Conservation (phyloP, 805 yeast genomes). For the Priceomyces melissophilus region DNA sequence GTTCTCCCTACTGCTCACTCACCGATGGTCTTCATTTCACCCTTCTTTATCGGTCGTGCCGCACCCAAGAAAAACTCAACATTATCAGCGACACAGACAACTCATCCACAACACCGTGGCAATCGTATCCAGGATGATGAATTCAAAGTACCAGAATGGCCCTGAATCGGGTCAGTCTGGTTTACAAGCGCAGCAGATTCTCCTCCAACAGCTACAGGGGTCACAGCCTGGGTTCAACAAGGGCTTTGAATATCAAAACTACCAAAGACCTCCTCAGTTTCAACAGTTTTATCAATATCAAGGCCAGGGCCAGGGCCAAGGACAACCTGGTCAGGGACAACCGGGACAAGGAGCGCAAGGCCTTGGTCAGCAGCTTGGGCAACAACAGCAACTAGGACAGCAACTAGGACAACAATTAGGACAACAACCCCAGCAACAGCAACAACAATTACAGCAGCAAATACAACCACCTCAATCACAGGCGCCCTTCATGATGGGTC, state of each 20-base stretch:
- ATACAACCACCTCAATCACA: slow-evolving; percentile 16
- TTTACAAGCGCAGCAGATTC: slow-evolving; percentile 41
- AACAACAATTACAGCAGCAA: slow-evolving; percentile 18
- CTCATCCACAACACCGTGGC: too few species aligned
- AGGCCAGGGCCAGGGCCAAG: slow-evolving; percentile 20
- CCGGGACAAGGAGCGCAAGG: slow-evolving; percentile 11
- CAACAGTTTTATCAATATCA: slow-evolving; percentile 6
- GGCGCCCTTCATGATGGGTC: slow-evolving; percentile 12
- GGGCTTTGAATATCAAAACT: slow-evolving; percentile 14
- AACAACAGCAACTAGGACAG: slow-evolving; percentile 18
- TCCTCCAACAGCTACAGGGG: slow-evolving; percentile 41
- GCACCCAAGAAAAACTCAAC: too few species aligned
- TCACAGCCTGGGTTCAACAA: slow-evolving; percentile 23
- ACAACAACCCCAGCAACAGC: slow-evolving; percentile 28
- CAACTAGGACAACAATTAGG: slow-evolving; percentile 22
- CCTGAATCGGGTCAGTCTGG: slow-evolving; percentile 29
- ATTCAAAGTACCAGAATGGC: slow-evolving; percentile 33
- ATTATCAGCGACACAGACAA: too few species aligned
- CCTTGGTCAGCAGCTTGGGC: too few species aligned
- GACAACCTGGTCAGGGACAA: slow-evolving; percentile 14
- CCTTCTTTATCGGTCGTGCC: background rate
- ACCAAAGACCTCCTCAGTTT: slow-evolving; percentile 7
- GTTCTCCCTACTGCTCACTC: too few species aligned
- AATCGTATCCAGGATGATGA: slow-evolving; percentile 25
- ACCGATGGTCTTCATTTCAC: too few species aligned